These are phyloP conservation scores for Schoenoplectus tabernaemontani DNA, from an alignment of 202 grass and related monocot genomes.

Conservation along the genomic window DNA sequence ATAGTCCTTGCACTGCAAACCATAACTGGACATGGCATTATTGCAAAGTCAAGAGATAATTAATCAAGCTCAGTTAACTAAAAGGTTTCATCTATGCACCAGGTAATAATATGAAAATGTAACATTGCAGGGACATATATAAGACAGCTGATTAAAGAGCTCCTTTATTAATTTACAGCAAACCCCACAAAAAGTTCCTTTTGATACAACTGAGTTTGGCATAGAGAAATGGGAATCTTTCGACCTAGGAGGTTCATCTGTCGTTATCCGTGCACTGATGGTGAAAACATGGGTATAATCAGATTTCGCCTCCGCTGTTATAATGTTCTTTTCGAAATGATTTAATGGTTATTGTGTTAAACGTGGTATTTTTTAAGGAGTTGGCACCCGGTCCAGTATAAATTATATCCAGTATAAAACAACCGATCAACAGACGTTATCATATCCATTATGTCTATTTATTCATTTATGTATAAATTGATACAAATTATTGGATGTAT, in stretches of 20 bases:
- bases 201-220: neutral
- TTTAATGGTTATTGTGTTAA: neutral
- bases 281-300: neutral
- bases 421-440: no score
- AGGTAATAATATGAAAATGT: neutral
- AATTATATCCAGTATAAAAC: no score
- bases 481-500: no score
- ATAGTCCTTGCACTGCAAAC: neutral
- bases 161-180: neutral
- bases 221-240: constrained; percentile 8
- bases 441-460: no score
- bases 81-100: neutral
- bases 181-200: neutral
- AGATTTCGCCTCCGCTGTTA: no score
- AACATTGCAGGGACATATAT: constrained; percentile 7
- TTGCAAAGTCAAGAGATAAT: neutral
- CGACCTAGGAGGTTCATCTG: neutral
- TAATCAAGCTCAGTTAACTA: neutral
- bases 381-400: no score
- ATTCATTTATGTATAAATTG: no score
- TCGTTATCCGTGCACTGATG: neutral
- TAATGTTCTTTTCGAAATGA: no score
- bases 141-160: neutral
- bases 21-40: neutral
- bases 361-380: neutral